A percentile compares a stretch with the other conserved stretches of the same genome.
Evolutionary conservation across 2,329 filamentous ascomycete species (phyloP).

Genomic region (Phialemonium atrogriseum): DNA sequence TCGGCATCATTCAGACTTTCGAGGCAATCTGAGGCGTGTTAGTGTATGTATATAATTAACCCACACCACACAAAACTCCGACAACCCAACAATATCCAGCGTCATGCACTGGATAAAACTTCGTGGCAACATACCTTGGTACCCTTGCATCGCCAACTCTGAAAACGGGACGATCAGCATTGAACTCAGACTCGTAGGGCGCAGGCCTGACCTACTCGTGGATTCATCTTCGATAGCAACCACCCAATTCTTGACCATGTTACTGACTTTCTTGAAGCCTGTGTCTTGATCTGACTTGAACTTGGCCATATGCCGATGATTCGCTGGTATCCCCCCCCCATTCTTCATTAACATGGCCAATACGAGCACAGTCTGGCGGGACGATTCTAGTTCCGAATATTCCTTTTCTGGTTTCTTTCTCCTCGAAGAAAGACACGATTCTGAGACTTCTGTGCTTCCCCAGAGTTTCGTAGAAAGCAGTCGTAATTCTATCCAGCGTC

Average conservation of each 20-base stretch:
- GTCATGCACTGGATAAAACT: no score
- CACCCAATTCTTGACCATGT: neutral
- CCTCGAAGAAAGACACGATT: conserved; percentile 1
- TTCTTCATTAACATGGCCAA: conserved; percentile 2
- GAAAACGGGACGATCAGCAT: no score
- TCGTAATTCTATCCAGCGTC: conserved; percentile 1
- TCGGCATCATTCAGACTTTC: neutral
- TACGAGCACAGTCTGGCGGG: neutral
- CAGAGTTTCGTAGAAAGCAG: conserved; percentile 1
- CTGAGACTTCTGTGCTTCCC: neutral
- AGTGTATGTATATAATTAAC: no score
- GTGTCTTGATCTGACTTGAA: neutral
- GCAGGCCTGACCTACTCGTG: no score
- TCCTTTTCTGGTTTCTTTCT: conserved; percentile 1
- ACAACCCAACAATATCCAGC: no score
- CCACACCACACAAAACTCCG: no score
- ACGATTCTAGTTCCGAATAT: conserved; percentile 1
- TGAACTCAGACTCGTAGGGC: no score
- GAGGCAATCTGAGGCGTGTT: conserved; percentile 3
- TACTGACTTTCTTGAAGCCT: conserved; percentile 1
- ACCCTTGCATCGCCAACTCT: no score
- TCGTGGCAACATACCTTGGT: no score
- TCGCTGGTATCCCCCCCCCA: neutral
- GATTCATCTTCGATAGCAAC: conserved; percentile 3
- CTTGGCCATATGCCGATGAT: conserved; percentile 2